Evolutionary conservation across 2,329 filamentous ascomycete species (phyloP), one percentile per base, ranked within the genome.

Genomic region (Fusarium scirpi): DNA sequence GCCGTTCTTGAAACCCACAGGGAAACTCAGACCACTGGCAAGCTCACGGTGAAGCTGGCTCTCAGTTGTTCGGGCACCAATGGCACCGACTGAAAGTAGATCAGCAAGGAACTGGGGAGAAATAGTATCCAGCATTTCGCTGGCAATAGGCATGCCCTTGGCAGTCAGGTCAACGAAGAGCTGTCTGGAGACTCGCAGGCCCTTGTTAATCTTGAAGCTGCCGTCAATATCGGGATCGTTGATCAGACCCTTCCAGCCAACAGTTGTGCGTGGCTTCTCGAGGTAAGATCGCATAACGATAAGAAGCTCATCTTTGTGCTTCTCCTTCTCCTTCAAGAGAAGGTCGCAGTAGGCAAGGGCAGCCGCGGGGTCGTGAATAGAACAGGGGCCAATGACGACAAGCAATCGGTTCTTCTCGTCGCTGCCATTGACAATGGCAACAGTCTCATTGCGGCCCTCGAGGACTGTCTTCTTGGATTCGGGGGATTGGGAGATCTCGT

Each of bases 121-220:
- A 80, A 98, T 98, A 56, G 96, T 98, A 80, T 99, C 96, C 67
- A 99, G 86, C 94, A 99, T 98, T 84, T 99, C 96, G 80, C 91
- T 95, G 45, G 96, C 96, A 76, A 99, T 91, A 30, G 96, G 96
- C 93, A 99, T 97, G 77, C 96, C 96, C 84, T 90, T 92, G 80
- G 89, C 86, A 1, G 95, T 98, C 74, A 99, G 85, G 80, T 98
- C 94, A 69, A 97, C 91, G 82, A 98, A 98, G 79, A 99, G 87
- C 82, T 98, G 91, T 74, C 96, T 89, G 59, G 94, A 93, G 58
- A 94, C 85, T 53, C 93, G 90, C 77, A 99, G 83, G 22, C 96
- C 96, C 86, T 98, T 98, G 87, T 98, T 98, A 85, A 99, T 98
- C 84, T 98, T 91, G 91, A 97, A 98, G 82, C 92, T 96, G 81